Base-by-base conservation (phyloP, 495 filamentous ascomycete species). In the Penicillium goetzii region DNA sequence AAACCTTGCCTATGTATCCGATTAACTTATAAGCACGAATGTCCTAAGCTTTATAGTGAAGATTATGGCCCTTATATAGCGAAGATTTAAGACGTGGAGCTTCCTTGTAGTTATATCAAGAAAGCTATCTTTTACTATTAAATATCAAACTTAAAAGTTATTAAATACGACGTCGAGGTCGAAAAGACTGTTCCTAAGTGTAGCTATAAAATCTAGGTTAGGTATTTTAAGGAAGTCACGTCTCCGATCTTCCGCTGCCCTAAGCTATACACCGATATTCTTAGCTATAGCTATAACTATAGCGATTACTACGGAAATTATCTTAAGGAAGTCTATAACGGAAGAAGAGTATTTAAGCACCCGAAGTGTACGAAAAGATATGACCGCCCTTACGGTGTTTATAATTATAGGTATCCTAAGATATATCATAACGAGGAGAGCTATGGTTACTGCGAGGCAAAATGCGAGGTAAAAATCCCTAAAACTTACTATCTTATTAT, bases 381-480 rank as follows among this genome's bases (percentile, higher is more conserved):
- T 28, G 61, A 63, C 32, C 61, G 61, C n/a, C 61, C 61, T 12
- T 26, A 63, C 25, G 55, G 61, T 19, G 54, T 34, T 21, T 63
- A 32, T 32, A 63, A 52, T n/a, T 53, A 63, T 33, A 43, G 54
- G 54, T 63, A 41, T 41, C 19, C 33, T 32, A 63, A 63, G 23
- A 58, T 41, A 36, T 56, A 11, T 40, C 30, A 56, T 41, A 19
- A 8, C n/a, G 34, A 53, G 21, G 33, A 63, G 23, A 33, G 87
- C 49, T 52, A 17, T 28, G 49, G 49, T 52, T 23, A 86, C 6
- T 93, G 90, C 70, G 74, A 17, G 87, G 86, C 69, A 70, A 63
- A 58, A 17, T 68, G 66, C 85, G 89, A 72, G 80, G 80, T 9
- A 70, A 68, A 56, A 88, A 85, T 63, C 71, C 66, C 41, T 83